These are phyloP conservation scores for Astrocystis sublimbata DNA, from an alignment of 495 filamentous ascomycete species.

Conservation along the genomic window DNA sequence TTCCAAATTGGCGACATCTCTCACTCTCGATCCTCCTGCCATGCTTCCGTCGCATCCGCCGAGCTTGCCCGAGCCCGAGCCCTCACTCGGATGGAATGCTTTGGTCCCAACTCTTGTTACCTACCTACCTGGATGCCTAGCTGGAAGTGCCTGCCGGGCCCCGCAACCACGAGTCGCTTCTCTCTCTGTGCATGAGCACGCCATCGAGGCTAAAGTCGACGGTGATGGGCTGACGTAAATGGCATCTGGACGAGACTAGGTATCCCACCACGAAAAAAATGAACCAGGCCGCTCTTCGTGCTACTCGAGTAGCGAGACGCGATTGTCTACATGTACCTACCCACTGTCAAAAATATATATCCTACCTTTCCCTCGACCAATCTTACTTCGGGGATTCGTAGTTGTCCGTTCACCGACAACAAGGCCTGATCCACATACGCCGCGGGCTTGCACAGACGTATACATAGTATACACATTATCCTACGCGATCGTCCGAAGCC, in stretches of 20 bases:
- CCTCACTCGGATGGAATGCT: not conserved
- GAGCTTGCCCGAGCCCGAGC: not conserved
- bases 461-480: slow-evolving; percentile 4
- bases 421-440: slow-evolving; percentile 4
- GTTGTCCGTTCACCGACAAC: not conserved
- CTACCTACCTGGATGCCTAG: not conserved
- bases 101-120: not conserved
- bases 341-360: slow-evolving; percentile 3
- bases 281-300: not conserved
- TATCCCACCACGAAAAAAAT: not conserved
- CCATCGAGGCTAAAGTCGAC: slow-evolving; percentile 44
- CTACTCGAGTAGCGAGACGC: slow-evolving; percentile 1
- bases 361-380: not conserved
- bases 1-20: slow-evolving; percentile 10
- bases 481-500: slow-evolving; percentile 3
- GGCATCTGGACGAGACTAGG: slow-evolving; percentile 17
- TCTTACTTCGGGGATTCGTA: not conserved
- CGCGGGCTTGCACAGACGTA: not conserved
- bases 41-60: not conserved
- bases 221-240: slow-evolving; percentile 14
- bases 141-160: not conserved
- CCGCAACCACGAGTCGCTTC: slow-evolving; percentile 1
- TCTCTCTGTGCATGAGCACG: slow-evolving; percentile 42
- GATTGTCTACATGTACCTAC: too few relatives aligned
- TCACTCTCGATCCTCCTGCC: not conserved